These are phyloP conservation scores for Picea glauca DNA, from an alignment of 75 land plant genomes.

Conservation along the genomic window DNA sequence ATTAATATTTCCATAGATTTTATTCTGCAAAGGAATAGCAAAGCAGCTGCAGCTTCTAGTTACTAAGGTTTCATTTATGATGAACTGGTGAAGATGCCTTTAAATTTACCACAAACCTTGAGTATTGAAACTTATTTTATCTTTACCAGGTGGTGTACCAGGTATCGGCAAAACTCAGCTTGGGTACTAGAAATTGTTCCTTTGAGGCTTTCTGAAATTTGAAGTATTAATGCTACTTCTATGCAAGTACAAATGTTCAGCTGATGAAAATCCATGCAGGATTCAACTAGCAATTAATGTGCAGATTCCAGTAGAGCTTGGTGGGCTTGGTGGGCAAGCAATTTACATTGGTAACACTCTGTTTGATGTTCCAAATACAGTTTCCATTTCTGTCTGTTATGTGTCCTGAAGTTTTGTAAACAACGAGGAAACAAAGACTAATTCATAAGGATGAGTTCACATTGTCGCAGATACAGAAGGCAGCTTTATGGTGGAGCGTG, in stretches of 20 bases:
- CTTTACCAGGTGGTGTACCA: slow-evolving; percentile 84
- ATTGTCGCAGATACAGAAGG: slow-evolving; percentile 84
- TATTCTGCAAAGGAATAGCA: neutral
- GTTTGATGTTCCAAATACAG: neutral
- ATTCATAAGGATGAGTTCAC: neutral
- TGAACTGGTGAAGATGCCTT: neutral
- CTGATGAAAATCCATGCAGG: slow-evolving; percentile 31
- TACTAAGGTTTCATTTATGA: neutral
- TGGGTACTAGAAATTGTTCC: slow-evolving; percentile 49
- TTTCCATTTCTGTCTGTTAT: neutral
- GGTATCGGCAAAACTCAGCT: slow-evolving; percentile 98
- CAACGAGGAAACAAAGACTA: neutral
- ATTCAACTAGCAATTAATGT: slow-evolving; percentile 97
- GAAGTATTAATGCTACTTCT: neutral
- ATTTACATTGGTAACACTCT: slow-evolving; percentile 68
- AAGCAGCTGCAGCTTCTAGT: neutral
- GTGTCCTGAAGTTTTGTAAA: neutral
- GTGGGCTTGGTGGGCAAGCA: slow-evolving; percentile 91
- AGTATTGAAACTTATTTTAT: neutral
- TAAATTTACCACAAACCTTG: neutral
- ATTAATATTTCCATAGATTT: neutral
- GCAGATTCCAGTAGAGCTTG: slow-evolving; percentile 77
- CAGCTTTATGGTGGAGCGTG: slow-evolving; percentile 95
- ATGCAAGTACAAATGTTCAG: neutral
- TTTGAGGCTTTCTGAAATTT: slow-evolving; percentile 1